These are phyloP conservation scores for Metroxylon sagu DNA, from an alignment of 176 grass and related monocot genomes.

Conservation along the genomic window DNA sequence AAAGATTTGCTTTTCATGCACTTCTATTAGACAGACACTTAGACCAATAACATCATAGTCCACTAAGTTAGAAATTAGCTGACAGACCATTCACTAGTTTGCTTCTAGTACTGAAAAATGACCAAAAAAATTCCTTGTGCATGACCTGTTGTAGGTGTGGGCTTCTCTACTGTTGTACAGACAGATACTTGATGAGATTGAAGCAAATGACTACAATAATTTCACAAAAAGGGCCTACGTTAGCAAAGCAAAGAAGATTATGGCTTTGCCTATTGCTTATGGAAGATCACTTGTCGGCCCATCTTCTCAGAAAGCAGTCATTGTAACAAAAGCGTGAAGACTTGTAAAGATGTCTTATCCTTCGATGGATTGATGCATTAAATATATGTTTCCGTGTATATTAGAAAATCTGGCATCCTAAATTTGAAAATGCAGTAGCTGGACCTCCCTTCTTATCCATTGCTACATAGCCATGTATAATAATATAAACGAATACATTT, in stretches of 20 bases:
- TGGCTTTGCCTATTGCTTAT: conserved; percentile 74
- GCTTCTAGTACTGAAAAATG: not conserved
- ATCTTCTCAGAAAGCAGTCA: conserved; percentile 23
- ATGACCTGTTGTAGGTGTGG: conserved; percentile 62
- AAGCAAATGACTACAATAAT: conserved; percentile 79
- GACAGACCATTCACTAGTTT: not conserved
- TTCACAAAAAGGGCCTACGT: conserved; percentile 84
- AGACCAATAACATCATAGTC: no score
- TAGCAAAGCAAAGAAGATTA: conserved; percentile 79
- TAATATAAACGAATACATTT: conserved; percentile 5
- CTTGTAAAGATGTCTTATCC: not conserved
- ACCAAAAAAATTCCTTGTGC: not conserved
- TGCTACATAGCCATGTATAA: conserved; percentile 18
- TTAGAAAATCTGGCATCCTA: no score
- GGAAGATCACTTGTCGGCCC: conserved; percentile 47
- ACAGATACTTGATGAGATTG: conserved; percentile 93
- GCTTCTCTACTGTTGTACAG: conserved; percentile 77
- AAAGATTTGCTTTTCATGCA: no score
- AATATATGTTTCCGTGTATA: not conserved
- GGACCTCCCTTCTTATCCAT: conserved; percentile 2
- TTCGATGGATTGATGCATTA: not conserved
- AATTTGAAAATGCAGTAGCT: not conserved
- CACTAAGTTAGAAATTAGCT: not conserved
- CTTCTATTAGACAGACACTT: no score
- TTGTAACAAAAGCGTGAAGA: no score